These are phyloP conservation scores for Deakozyma indianensis DNA, from an alignment of 805 yeast species.

Conservation along the genomic window DNA sequence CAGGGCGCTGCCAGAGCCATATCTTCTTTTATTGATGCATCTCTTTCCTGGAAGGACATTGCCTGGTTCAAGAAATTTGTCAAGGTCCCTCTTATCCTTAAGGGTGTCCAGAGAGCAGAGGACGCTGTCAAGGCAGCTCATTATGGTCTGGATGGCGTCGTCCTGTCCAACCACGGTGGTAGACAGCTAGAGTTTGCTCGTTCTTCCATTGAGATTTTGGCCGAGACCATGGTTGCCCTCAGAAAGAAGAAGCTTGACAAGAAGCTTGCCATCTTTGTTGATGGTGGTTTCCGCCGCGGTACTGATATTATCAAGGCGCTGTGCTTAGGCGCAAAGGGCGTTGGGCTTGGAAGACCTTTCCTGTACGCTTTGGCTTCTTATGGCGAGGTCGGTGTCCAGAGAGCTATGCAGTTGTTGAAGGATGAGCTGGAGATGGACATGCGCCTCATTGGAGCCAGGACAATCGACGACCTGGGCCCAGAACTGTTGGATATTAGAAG, in stretches of 20 bases:
- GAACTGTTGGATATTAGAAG: slow-evolving; percentile 44
- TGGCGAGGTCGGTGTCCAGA: slow-evolving; percentile 59
- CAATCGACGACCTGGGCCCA: slow-evolving; percentile 43
- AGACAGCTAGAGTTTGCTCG: slow-evolving; percentile 72
- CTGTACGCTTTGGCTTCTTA: slow-evolving; percentile 67
- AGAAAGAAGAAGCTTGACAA: slow-evolving; percentile 19
- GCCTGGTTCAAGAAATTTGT: slow-evolving; percentile 41
- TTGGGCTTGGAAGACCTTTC: slow-evolving; percentile 65
- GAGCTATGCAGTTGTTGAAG: slow-evolving; percentile 50
- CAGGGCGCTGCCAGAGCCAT: slow-evolving; percentile 83
- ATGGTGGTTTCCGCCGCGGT: slow-evolving; percentile 69
- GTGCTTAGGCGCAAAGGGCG: slow-evolving; percentile 63
- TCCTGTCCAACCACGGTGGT: slow-evolving; percentile 82
- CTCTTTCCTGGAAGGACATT: slow-evolving; percentile 52
- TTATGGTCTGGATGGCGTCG: slow-evolving; percentile 62
- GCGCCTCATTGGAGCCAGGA: slow-evolving; percentile 64
- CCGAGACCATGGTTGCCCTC: slow-evolving; percentile 46
- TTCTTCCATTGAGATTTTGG: slow-evolving; percentile 57
- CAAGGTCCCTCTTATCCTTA: slow-evolving; percentile 52
- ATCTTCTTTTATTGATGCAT: slow-evolving; percentile 69
- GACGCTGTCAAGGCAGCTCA: slow-evolving; percentile 65
- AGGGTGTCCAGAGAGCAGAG: slow-evolving; percentile 76
- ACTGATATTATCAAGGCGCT: slow-evolving; percentile 66
- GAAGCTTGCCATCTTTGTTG: slow-evolving; percentile 49
- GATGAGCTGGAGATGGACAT: slow-evolving; percentile 64